Evolutionary conservation across 331 rosid species (phyloP).

Genomic region (Cucumis variabilis): DNA sequence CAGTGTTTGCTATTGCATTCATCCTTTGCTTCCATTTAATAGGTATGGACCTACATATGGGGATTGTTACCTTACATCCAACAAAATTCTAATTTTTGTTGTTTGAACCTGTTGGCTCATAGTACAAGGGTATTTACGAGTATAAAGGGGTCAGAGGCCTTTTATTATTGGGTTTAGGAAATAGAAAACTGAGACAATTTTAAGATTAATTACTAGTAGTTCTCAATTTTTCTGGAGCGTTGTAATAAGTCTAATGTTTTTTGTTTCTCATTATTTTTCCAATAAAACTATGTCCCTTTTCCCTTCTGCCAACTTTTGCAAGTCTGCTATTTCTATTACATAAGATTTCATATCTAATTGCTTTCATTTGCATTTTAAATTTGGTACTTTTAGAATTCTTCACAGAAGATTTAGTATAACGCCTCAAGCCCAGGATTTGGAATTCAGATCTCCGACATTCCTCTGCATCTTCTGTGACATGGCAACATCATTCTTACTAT

Average conservation of each 20-base stretch:
- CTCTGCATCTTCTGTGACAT: too few species aligned
- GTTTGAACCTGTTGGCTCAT: too few species aligned
- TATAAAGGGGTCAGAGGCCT: neutral
- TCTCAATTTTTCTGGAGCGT: neutral
- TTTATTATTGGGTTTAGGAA: conserved; percentile 10
- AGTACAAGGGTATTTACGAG: too few species aligned
- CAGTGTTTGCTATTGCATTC: too few species aligned
- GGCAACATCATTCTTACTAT: too few species aligned
- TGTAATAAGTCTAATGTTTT: neutral
- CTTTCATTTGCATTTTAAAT: conserved; percentile 26
- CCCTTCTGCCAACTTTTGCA: conserved; percentile 42
- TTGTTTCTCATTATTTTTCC: neutral
- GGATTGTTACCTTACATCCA: too few species aligned
- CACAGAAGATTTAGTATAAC: conserved; percentile 83
- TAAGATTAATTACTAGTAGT: conserved; percentile 11
- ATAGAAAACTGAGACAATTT: neutral
- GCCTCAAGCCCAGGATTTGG: too few species aligned
- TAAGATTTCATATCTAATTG: conserved; percentile 58
- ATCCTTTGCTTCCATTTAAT: too few species aligned
- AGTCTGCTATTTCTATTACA: conserved; percentile 94
- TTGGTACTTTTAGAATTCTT: conserved; percentile 70
- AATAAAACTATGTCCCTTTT: neutral
- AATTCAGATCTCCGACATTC: too few species aligned
- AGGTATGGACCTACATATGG: too few species aligned
- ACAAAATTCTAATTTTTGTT: too few species aligned